Conservation (phyloP, 495 filamentous ascomycete genomes). For the Parachaetomium inaequale region DNA sequence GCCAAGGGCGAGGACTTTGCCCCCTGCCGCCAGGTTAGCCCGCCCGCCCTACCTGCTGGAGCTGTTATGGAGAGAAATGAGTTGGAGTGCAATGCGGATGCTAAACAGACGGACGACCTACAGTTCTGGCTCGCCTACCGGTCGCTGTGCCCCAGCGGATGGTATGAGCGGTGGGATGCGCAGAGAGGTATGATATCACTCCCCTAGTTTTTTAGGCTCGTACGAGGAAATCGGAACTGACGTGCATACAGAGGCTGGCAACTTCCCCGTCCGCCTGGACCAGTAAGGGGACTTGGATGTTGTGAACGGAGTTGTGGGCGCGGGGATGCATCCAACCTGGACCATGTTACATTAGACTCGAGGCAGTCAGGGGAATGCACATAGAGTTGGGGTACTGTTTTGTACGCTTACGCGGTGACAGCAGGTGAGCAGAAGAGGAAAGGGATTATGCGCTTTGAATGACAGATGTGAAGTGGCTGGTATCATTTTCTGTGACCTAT, state of each 20-base stretch:
- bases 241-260: conserved; percentile 69
- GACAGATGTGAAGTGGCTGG: not conserved
- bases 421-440: not conserved
- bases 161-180: conserved; percentile 94
- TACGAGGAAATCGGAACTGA: conserved; percentile 19
- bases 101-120: conserved; percentile 5
- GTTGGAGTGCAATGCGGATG: not conserved
- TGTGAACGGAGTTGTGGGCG: conserved; percentile 9
- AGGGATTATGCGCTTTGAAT: not conserved
- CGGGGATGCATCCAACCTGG: conserved; percentile 5
- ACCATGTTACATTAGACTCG: conserved; percentile 28
- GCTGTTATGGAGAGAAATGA: not conserved
- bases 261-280: conserved; percentile 72
- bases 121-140: conserved; percentile 95
- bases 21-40: conserved; percentile 84
- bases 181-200: conserved; percentile 71
- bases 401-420: conserved; percentile 9
- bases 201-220: not conserved
- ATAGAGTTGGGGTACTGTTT: conserved; percentile 25
- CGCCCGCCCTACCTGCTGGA: conserved; percentile 11
- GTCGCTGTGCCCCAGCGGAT: conserved; percentile 92
- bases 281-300: conserved; percentile 38
- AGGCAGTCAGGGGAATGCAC: conserved; percentile 28
- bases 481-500: conserved; percentile 3
- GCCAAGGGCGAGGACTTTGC: conserved; percentile 99